Evolutionary conservation across 2,329 filamentous ascomycete species (phyloP).

Genomic region (Phyllosticta citribraziliensis): DNA sequence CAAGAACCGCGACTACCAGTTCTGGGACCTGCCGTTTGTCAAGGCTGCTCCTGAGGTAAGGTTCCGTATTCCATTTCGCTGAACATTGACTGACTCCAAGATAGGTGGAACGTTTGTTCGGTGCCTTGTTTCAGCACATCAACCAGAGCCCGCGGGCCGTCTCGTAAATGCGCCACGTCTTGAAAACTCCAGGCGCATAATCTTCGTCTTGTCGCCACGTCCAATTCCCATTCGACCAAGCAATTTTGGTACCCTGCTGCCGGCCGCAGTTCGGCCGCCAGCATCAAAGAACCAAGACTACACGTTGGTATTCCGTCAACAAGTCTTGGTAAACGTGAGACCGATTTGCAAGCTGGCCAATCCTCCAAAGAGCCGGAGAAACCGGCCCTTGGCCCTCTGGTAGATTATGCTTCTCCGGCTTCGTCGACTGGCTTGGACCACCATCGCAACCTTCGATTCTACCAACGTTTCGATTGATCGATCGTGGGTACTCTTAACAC

Average conservation of each 20-base stretch:
- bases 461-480: neutral
- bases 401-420: neutral
- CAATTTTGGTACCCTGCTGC: neutral
- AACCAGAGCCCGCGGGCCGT: constrained; percentile 34
- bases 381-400: neutral
- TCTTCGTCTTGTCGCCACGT: neutral
- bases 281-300: neutral
- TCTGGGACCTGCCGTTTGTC: constrained; percentile 89
- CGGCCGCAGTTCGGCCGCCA: too few species aligned
- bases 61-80: constrained; percentile 1
- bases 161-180: neutral
- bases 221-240: neutral
- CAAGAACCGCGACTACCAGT: constrained; percentile 82
- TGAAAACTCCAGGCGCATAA: neutral
- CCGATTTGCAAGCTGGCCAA: neutral
- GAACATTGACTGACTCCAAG: constrained; percentile 11
- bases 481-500: neutral
- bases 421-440: neutral
- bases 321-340: neutral
- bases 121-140: constrained; percentile 36
- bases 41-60: constrained; percentile 78
- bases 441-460: constrained; percentile 1
- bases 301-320: neutral
- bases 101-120: constrained; percentile 38
- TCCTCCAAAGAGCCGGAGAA: neutral